A percentile compares a stretch with the other conserved stretches of the same genome.
These are phyloP conservation scores for Zychaea mexicana DNA, from an alignment of 371 early-diverging fungal genomes.

Conservation along the genomic window DNA sequence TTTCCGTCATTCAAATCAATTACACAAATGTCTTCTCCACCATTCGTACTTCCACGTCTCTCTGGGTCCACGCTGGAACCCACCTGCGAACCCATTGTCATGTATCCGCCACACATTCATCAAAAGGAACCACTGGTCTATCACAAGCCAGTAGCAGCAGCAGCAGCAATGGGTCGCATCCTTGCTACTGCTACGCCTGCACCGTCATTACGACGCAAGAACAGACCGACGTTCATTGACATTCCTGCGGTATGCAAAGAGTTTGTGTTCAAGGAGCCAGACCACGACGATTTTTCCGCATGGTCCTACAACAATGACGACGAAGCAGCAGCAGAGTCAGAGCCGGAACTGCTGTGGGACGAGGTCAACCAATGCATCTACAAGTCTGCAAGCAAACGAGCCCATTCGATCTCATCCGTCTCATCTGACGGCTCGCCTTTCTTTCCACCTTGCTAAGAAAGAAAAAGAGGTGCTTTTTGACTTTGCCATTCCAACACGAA, in stretches of 20 bases:
- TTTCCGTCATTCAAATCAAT: background rate
- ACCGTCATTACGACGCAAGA: slow-evolving; percentile 17
- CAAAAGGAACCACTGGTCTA: slow-evolving; percentile 8
- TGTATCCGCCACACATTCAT: slow-evolving; percentile 16
- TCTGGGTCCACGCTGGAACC: slow-evolving; percentile 30
- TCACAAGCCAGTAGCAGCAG: background rate
- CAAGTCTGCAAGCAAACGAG: background rate
- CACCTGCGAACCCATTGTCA: slow-evolving; percentile 19
- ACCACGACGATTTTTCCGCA: slow-evolving; percentile 16
- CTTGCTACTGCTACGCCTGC: too few relatives aligned
- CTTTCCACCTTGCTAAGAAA: too few relatives aligned
- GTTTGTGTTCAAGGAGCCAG: slow-evolving; percentile 2
- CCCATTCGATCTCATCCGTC: background rate
- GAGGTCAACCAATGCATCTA: slow-evolving; percentile 16
- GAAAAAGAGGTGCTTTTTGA: too few relatives aligned
- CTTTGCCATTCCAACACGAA: too few relatives aligned
- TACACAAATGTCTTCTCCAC: background rate
- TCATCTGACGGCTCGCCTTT: background rate
- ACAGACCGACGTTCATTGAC: slow-evolving; percentile 19
- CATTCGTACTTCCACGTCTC: slow-evolving; percentile 20
- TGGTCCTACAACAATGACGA: slow-evolving; percentile 26
- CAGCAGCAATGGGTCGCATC: background rate
- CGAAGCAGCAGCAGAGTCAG: slow-evolving; percentile 1
- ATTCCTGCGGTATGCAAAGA: slow-evolving; percentile 15
- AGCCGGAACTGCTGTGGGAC: slow-evolving; percentile 19